Base-by-base conservation (phyloP, 1,284 basidiomycete genomes). In the Ceratobasidium sp. region DNA sequence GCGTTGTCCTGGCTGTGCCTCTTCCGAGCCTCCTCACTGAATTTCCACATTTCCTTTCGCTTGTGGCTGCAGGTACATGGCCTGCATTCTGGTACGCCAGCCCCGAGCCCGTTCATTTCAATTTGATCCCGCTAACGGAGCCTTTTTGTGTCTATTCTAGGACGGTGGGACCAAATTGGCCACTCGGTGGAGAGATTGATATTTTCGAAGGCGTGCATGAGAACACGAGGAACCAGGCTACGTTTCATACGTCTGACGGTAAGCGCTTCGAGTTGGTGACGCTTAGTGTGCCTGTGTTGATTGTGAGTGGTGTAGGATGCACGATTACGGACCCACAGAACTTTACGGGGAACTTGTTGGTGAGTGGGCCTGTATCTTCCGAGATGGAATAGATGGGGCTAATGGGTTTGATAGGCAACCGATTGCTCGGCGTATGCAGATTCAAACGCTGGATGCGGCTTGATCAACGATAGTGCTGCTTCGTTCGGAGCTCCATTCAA, bases 401-500 rank as follows among this genome's bases (percentile, higher is more conserved):
- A 29, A 31, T 41, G 7, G 3, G 33, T 9, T 22, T 19, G 2
- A 1, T 45, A 72, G 67, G 54, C 67, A 19, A 59, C 54, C 11
- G 57, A 72, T 29, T 93, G 91, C 79, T 84, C 84, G 62, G 87
- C 86, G 76, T 83, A 82, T 65, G 78, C 78, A 15, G 81, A 80
- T 76, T 84, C 85, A 22, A 78, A 78, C 57, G 77, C 88, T 11
- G 93, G 92, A 11, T 94, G 92, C 79, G 90, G 89, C 54, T 85
- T 93, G 71, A 87, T 85, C 2, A 91, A 93, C 79, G 89, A 89
- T 86, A 91, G 89, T 78, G 84, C 85, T 27, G 89, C 89, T 15
- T 92, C 91, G 0, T 94, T 92, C 80, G 92, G 92, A 0, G 87
- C 89, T 17, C 86, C 86, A 36, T 93, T 93, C 80, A 91, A 93